Conservation (phyloP, 257 asterid genomes). For the Rehmannia glutinosa region DNA sequence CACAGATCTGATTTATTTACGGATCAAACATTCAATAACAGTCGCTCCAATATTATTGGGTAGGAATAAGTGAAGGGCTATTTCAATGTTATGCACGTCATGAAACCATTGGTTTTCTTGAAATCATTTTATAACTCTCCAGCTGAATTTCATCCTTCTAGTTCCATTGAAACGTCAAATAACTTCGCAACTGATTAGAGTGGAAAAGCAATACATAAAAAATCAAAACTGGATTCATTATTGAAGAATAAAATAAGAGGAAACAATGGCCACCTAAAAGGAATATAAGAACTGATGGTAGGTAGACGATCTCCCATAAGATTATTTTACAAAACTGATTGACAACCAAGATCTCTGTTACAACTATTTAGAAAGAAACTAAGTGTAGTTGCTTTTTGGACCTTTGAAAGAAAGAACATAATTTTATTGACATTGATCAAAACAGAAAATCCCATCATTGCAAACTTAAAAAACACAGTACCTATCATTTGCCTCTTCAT, state of each 20-base stretch:
- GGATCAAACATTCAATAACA: background rate
- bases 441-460: background rate
- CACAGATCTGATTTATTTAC: background rate
- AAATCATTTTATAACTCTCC: background rate
- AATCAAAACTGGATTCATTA: background rate
- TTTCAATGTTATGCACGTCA: background rate
- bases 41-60: background rate
- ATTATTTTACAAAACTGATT: background rate
- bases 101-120: background rate
- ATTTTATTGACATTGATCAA: background rate
- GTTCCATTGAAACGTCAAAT: background rate
- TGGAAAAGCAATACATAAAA: background rate
- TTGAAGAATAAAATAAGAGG: background rate
- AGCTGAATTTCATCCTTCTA: background rate
- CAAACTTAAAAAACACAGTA: slow-evolving; percentile 17
- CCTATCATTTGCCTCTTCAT: slow-evolving; percentile 99
- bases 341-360: background rate
- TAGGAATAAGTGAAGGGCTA: background rate
- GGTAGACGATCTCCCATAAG: background rate
- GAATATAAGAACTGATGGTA: background rate
- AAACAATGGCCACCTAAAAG: background rate
- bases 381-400: background rate
- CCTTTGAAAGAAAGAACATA: background rate
- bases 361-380: no score
- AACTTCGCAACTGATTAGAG: background rate